phyloP scores from a whole-genome alignment of 495 filamentous ascomycete genomes.

The Xylaria longipes region DNA sequence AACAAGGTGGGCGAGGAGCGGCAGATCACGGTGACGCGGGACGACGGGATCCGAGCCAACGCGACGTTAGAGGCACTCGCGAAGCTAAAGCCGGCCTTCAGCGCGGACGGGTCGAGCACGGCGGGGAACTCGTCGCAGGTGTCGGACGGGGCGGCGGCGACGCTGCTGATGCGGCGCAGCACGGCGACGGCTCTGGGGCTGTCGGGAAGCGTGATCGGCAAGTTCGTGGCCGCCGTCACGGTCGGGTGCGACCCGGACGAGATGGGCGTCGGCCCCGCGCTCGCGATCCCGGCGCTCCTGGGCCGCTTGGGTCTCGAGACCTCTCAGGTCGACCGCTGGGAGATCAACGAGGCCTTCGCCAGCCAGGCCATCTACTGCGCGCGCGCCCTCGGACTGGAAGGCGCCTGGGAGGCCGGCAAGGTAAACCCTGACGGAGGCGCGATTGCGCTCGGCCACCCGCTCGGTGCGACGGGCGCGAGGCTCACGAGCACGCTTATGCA shows the following conservation, averaged over 20 bases:
- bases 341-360: constrained; percentile 96
- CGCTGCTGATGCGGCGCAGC: constrained; percentile 81
- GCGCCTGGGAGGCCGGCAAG: constrained; percentile 62
- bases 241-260: constrained; percentile 84
- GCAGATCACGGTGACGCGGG: constrained; percentile 65
- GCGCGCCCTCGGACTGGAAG: constrained; percentile 71
- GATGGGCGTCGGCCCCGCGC: constrained; percentile 89
- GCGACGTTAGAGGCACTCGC: constrained; percentile 72
- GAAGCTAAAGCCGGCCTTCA: constrained; percentile 85
- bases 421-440: constrained; percentile 94
- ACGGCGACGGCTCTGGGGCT: constrained; percentile 80
- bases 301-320: constrained; percentile 65
- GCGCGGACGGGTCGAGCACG: constrained; percentile 71
- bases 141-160: constrained; percentile 84
- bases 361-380: constrained; percentile 85
- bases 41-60: constrained; percentile 80
- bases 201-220: constrained; percentile 70
- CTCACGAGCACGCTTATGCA: constrained; percentile 79
- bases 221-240: constrained; percentile 76
- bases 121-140: constrained; percentile 90
- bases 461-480: constrained; percentile 89
- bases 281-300: constrained; percentile 84
- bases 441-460: constrained; percentile 90
- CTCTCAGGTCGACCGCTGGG: constrained; percentile 84
- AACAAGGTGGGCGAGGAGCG: constrained; percentile 59